These are phyloP conservation scores for Xylaria longipes DNA, from an alignment of 495 filamentous ascomycete genomes.

Conservation along the genomic window DNA sequence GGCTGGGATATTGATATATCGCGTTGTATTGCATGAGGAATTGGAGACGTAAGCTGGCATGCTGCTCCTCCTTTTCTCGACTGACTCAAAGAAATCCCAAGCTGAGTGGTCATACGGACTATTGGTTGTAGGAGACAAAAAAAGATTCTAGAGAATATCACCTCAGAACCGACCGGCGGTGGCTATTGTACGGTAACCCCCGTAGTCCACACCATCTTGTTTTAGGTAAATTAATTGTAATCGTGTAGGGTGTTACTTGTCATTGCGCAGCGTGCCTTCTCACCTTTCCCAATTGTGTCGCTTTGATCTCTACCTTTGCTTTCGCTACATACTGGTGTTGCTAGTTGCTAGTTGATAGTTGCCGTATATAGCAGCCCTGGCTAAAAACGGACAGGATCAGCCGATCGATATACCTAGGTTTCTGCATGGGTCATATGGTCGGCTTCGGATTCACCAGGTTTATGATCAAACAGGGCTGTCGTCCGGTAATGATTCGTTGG, in stretches of 20 bases:
- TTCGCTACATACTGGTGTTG: neutral
- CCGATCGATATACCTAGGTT: too few relatives aligned
- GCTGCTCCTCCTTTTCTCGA: neutral
- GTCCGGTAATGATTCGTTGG: neutral
- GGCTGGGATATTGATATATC: conserved; percentile 13
- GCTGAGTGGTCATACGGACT: neutral
- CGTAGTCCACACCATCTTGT: neutral
- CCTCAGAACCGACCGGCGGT: neutral
- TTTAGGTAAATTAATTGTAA: neutral
- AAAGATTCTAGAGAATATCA: neutral
- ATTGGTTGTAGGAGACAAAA: neutral
- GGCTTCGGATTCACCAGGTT: neutral
- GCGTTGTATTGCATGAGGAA: neutral
- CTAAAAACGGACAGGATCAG: neutral
- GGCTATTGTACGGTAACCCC: neutral
- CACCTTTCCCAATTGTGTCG: neutral
- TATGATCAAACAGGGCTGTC: conserved; percentile 1
- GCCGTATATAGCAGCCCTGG: neutral
- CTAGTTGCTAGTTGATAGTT: neutral
- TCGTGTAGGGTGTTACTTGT: neutral
- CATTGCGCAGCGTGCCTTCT: neutral
- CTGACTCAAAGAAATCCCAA: neutral
- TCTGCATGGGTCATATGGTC: neutral
- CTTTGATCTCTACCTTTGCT: neutral
- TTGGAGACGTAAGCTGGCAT: conserved; percentile 1